Percentiles rank a stretch among this genome's conserved stretches.
Conservation (phyloP, 306 rosid genomes). For the Corylus heterophylla region DNA sequence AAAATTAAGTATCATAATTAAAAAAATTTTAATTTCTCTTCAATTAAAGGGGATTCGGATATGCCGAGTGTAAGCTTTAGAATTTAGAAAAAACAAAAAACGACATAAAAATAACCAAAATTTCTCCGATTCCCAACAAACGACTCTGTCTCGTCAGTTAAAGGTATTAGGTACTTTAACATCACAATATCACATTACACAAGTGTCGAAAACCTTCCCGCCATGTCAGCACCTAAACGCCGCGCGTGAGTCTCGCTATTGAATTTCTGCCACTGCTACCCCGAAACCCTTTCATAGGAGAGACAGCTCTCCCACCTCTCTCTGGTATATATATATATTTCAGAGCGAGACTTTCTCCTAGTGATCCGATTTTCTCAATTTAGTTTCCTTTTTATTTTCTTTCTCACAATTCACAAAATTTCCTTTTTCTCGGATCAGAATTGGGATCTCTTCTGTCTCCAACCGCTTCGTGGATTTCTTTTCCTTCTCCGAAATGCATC, state of each 20-base stretch:
- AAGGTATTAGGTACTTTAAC: too few species aligned
- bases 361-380: constrained; percentile 18
- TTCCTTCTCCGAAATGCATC: background rate
- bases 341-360: background rate
- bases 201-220: constrained; percentile 4
- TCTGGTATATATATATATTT: background rate
- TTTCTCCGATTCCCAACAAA: too few species aligned
- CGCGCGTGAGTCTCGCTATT: constrained; percentile 29
- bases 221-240: constrained; percentile 33
- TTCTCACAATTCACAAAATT: background rate
- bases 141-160: background rate
- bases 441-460: background rate
- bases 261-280: constrained; percentile 26
- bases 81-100: too few species aligned
- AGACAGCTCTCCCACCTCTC: background rate
- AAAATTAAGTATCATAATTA: too few species aligned
- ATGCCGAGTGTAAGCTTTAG: too few species aligned
- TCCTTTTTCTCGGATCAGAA: background rate
- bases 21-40: too few species aligned
- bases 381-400: background rate
- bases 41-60: too few species aligned
- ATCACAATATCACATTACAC: too few species aligned
- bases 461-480: background rate
- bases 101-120: too few species aligned
- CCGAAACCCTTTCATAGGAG: constrained; percentile 1